phyloP scores from a whole-genome alignment of 768 basidiomycete genomes.

The Rickenella mellea region DNA sequence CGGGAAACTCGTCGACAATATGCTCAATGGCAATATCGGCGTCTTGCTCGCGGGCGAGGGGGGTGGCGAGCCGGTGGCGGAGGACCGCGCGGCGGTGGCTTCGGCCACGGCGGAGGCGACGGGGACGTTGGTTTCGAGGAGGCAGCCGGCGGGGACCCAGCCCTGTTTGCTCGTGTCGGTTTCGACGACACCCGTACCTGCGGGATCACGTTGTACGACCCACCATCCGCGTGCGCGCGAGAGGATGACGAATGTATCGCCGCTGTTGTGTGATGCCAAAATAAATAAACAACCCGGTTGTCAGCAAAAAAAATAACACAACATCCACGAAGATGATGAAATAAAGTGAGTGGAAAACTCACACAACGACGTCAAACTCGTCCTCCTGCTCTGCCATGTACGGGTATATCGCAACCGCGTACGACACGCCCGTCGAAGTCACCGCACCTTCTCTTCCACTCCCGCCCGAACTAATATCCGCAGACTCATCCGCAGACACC shows the following conservation, averaged over 20 bases:
- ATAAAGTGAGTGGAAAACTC: slow-evolving; percentile 23
- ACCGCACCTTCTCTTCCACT: slow-evolving; percentile 24
- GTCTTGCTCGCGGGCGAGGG: slow-evolving; percentile 35
- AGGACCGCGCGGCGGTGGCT: slow-evolving; percentile 55
- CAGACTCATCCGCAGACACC: slow-evolving; percentile 15
- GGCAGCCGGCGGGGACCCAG: slow-evolving; percentile 96
- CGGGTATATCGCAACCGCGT: slow-evolving; percentile 96
- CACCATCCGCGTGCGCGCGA: slow-evolving; percentile 98
- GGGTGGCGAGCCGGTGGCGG: slow-evolving; percentile 25
- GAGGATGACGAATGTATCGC: slow-evolving; percentile 88
- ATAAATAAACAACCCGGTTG: slow-evolving; percentile 4
- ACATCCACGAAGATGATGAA: slow-evolving; percentile 5
- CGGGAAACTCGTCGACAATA: slow-evolving; percentile 96
- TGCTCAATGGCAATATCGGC: slow-evolving; percentile 82
- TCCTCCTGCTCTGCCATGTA: slow-evolving; percentile 98
- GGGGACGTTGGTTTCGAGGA: slow-evolving; percentile 87
- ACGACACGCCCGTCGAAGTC: slow-evolving; percentile 54
- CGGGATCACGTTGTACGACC: slow-evolving; percentile 93
- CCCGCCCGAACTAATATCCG: slow-evolving; percentile 11
- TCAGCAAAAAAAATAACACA: slow-evolving; percentile 2
- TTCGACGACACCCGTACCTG: slow-evolving; percentile 71
- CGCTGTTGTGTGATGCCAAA: slow-evolving; percentile 51
- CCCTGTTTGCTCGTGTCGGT: slow-evolving; percentile 76
- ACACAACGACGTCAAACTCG: slow-evolving; percentile 97
- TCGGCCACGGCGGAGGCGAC: slow-evolving; percentile 83